Evolutionary conservation across 306 rosid genomes (phyloP).

Genomic region (Oemleria cerasiformis): DNA sequence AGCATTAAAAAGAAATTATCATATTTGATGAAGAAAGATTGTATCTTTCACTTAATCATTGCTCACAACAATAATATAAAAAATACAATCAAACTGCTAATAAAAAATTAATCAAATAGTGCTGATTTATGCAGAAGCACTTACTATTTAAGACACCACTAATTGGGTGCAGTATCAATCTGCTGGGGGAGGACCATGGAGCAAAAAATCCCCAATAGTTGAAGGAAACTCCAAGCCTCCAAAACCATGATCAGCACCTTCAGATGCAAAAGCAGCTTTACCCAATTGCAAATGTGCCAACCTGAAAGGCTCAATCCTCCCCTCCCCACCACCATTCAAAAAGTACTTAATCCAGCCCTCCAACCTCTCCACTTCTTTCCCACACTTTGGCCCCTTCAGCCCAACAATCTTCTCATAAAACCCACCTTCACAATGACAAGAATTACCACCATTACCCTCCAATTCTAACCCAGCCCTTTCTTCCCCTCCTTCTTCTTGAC

Average conservation of each 20-base stretch:
- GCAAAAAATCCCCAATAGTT: constrained; percentile 63
- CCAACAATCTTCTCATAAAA: constrained; percentile 78
- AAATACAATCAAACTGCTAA: background rate
- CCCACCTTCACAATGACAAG: constrained; percentile 75
- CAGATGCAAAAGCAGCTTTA: constrained; percentile 55
- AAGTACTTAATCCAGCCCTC: constrained; percentile 77
- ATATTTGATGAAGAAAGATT: background rate
- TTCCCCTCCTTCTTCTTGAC: constrained; percentile 13
- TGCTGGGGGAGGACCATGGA: constrained; percentile 64
- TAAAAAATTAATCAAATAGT: background rate
- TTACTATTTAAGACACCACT: background rate
- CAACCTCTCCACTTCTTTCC: constrained; percentile 64
- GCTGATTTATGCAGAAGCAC: constrained; percentile 1
- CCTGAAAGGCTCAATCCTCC: constrained; percentile 66
- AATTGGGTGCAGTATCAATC: constrained; percentile 7
- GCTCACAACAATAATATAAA: background rate
- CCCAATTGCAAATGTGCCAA: constrained; percentile 78
- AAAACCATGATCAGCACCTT: constrained; percentile 39
- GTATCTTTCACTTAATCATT: background rate
- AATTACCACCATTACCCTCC: constrained; percentile 32
- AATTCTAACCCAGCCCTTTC: constrained; percentile 17
- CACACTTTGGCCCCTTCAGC: constrained; percentile 76
- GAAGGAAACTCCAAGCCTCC: constrained; percentile 75
- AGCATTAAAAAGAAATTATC: background rate
- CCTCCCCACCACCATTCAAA: constrained; percentile 46